A percentile compares a stretch with the other conserved stretches of the same genome.
These are phyloP conservation scores for Rhizoclosmatium globosum DNA, from an alignment of 192 early-diverging fungal genomes.

Conservation along the genomic window DNA sequence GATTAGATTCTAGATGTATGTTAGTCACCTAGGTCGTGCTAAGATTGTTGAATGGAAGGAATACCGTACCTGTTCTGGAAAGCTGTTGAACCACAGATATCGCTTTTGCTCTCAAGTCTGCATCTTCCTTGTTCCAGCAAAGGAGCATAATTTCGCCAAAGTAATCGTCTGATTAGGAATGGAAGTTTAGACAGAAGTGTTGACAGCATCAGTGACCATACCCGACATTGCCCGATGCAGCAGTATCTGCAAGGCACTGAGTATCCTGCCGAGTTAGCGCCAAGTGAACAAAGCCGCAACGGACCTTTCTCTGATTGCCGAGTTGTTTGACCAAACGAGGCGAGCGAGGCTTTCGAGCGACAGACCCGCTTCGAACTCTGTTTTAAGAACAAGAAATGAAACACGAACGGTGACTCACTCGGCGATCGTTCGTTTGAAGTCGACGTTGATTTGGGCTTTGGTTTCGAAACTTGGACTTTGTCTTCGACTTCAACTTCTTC, in stretches of 20 bases:
- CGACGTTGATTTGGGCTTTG: not conserved
- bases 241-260: slow-evolving; percentile 77
- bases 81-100: slow-evolving; percentile 74
- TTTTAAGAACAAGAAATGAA: too few relatives aligned
- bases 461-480: not conserved
- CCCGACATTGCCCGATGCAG: slow-evolving; percentile 77
- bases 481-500: too few relatives aligned
- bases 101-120: slow-evolving; percentile 62
- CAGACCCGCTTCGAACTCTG: not conserved
- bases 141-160: slow-evolving; percentile 65
- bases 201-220: slow-evolving; percentile 29
- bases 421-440: too few relatives aligned
- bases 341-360: slow-evolving; percentile 21
- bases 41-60: not conserved
- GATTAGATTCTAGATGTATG: slow-evolving; percentile 62
- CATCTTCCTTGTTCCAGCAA: slow-evolving; percentile 50
- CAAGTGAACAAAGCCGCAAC: not conserved
- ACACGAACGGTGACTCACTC: too few relatives aligned
- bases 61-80: slow-evolving; percentile 61
- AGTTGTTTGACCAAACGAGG: slow-evolving; percentile 34
- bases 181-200: not conserved
- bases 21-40: not conserved
- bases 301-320: slow-evolving; percentile 38
- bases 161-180: slow-evolving; percentile 52
- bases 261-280: not conserved